Evolutionary conservation across 1,284 basidiomycete species (phyloP).

Genomic region (Ustanciosporium gigantosporum): DNA sequence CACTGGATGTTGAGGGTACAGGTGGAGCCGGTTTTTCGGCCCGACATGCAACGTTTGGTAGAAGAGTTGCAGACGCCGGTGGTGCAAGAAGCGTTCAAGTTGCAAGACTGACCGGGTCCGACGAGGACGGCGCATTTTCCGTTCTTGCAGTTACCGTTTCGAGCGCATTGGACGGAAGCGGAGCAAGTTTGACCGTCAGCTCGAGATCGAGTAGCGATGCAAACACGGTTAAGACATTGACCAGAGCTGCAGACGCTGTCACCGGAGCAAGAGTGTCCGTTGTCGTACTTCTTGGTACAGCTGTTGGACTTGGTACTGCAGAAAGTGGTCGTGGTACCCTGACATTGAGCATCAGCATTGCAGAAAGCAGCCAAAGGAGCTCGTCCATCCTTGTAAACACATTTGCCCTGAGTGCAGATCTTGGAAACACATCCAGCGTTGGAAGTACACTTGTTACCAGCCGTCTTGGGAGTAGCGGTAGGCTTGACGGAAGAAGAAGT

Average conservation of each 20-base stretch:
- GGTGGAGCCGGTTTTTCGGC: too few relatives aligned
- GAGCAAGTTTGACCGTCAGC: conserved; percentile 5
- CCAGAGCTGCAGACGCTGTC: conserved; percentile 19
- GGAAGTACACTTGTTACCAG: conserved; percentile 8
- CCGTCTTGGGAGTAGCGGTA: conserved; percentile 6
- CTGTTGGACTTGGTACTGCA: too few relatives aligned
- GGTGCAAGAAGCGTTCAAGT: conserved; percentile 32
- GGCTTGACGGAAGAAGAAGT: conserved; percentile 1
- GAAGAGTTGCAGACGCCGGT: conserved; percentile 14
- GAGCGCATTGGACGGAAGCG: conserved; percentile 18
- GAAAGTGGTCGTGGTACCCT: background rate
- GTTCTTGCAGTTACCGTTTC: conserved; percentile 18
- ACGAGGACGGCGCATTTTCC: conserved; percentile 9
- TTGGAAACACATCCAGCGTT: conserved; percentile 20
- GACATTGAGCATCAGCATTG: conserved; percentile 21
- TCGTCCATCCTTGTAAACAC: conserved; percentile 7
- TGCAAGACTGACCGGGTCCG: conserved; percentile 17
- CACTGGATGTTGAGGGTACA: too few relatives aligned
- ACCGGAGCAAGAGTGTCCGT: conserved; percentile 22
- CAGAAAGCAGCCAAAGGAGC: conserved; percentile 20
- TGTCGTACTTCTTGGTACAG: conserved; percentile 9
- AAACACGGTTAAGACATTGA: conserved; percentile 22
- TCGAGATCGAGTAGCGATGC: conserved; percentile 9
- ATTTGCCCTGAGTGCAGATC: conserved; percentile 17
- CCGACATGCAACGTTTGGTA: too few relatives aligned